Evolutionary conservation across 345 rosid species (phyloP), one percentile per base, ranked within the genome.

Genomic region (Salix koriyanagi): DNA sequence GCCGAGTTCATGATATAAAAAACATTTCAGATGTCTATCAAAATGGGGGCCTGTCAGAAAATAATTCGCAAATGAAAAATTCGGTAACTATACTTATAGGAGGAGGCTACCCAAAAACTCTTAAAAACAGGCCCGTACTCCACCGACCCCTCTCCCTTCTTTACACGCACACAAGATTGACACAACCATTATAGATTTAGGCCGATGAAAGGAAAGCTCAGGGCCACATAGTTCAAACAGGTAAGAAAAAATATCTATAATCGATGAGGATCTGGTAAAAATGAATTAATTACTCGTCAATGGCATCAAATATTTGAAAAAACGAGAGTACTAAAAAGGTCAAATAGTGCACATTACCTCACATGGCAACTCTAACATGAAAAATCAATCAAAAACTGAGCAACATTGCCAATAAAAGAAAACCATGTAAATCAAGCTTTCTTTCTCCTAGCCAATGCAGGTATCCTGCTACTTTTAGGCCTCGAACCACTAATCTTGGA

Each of bases 361-460:
- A 18, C n/a, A 50, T 50, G 56, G n/a, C 58, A 52, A 8, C 19
- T 52, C n/a, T 52, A 18, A 6, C 9, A 52, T 52, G 1, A 52
- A 52, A 4, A 6, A 18, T 52, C 58, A 18, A 52, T 52, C 58
- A 52, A 18, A 52, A 52, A 6, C n/a, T 52, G n/a, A 52, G 58
- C 34, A 62, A 62, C 28, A 62, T 62, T 62, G 32, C 66, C 34
- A 62, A 4, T 26, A 62, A 25, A 62, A 62, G 6, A 12, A 19
- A 25, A 26, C 4, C 3, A 18, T 6, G 65, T 25, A n/a, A 62
- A 62, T 18, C 9, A 65, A 28, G 42, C 69, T 18, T 18, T 65
- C 88, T 94, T 92, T 75, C 87, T 91, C 85, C 92, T 83, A 1
- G 79, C 88, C 73, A 82, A n/a, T 1, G 77, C 83, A 44, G 86